Conservation (phyloP, 805 yeast genomes). For the Saccharomycopsis sp. region DNA sequence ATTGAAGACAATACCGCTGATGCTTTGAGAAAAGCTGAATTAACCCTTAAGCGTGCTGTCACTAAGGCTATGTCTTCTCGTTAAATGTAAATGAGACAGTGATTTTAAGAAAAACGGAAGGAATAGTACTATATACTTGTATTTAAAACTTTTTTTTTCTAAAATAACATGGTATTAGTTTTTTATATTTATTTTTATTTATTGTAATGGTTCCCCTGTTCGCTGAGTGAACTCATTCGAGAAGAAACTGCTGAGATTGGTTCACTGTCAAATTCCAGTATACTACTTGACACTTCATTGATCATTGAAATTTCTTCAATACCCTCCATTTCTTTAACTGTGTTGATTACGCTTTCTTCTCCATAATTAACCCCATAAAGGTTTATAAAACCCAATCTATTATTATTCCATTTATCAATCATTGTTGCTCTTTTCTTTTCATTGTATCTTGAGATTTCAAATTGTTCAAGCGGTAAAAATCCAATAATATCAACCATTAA, state of each 20-base stretch:
- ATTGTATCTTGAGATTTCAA: constrained; percentile 66
- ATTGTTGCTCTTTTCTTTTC: constrained; percentile 71
- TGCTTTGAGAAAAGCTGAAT: constrained; percentile 98
- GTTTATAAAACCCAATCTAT: constrained; percentile 35
- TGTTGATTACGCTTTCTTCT: constrained; percentile 52
- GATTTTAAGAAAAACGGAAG: no score
- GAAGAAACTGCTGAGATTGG: constrained; percentile 1
- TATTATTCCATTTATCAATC: constrained; percentile 47
- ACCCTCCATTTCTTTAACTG: constrained; percentile 46
- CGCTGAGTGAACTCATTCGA: no score
- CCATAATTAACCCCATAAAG: constrained; percentile 59
- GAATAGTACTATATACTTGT: constrained; percentile 6
- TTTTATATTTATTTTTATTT: background rate
- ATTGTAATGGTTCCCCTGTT: background rate
- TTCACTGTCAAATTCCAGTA: background rate
- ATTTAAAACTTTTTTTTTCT: constrained; percentile 4
- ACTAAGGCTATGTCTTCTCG: constrained; percentile 99
- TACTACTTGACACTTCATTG: background rate
- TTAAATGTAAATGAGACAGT: no score
- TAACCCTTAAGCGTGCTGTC: constrained; percentile 97
- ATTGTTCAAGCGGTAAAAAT: constrained; percentile 57
- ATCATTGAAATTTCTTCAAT: constrained; percentile 1
- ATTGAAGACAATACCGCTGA: constrained; percentile 88
- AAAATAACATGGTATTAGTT: constrained; percentile 1
- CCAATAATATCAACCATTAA: constrained; percentile 77